These are phyloP conservation scores for Eremomyces bilateralis DNA, from an alignment of 495 filamentous ascomycete genomes.

Conservation along the genomic window DNA sequence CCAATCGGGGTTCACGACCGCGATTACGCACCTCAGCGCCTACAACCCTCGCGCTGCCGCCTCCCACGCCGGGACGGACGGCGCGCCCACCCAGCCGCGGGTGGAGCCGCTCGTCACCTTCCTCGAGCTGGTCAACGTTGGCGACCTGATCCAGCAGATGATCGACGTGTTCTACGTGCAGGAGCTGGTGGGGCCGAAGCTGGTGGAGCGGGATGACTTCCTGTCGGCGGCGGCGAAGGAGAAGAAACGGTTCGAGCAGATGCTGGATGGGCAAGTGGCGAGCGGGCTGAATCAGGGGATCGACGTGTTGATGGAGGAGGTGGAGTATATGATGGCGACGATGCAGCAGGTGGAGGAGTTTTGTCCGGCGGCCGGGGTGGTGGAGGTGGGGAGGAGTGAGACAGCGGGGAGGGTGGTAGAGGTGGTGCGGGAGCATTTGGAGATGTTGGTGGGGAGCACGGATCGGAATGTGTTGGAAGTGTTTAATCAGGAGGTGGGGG, in stretches of 20 bases:
- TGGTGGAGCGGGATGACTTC: slow-evolving; percentile 87
- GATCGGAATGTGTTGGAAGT: slow-evolving; percentile 97
- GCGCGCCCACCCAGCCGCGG: slow-evolving; percentile 31
- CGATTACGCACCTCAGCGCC: slow-evolving; percentile 69
- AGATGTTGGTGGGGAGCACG: slow-evolving; percentile 76
- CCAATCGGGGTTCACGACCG: slow-evolving; percentile 74
- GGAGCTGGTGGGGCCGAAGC: slow-evolving; percentile 58
- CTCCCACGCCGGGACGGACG: slow-evolving; percentile 24
- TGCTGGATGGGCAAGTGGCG: slow-evolving; percentile 92
- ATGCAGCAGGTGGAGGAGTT: slow-evolving; percentile 75
- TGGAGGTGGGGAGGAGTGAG: slow-evolving; percentile 45
- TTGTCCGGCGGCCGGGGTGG: slow-evolving; percentile 41
- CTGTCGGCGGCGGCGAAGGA: slow-evolving; percentile 74
- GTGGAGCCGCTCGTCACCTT: slow-evolving; percentile 91
- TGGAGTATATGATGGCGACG: slow-evolving; percentile 84
- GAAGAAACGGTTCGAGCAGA: slow-evolving; percentile 98
- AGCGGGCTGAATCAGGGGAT: slow-evolving; percentile 94
- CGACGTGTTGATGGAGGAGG: slow-evolving; percentile 94
- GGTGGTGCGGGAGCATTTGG: slow-evolving; percentile 68
- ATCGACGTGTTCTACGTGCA: slow-evolving; percentile 97
- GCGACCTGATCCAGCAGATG: slow-evolving; percentile 97
- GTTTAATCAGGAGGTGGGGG: slow-evolving; percentile 93
- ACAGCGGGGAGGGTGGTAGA: slow-evolving; percentile 66
- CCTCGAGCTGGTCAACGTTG: slow-evolving; percentile 91
- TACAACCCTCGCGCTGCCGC: slow-evolving; percentile 81